Conservation (phyloP, 2,329 filamentous ascomycete species). For the Fusarium algeriense region DNA sequence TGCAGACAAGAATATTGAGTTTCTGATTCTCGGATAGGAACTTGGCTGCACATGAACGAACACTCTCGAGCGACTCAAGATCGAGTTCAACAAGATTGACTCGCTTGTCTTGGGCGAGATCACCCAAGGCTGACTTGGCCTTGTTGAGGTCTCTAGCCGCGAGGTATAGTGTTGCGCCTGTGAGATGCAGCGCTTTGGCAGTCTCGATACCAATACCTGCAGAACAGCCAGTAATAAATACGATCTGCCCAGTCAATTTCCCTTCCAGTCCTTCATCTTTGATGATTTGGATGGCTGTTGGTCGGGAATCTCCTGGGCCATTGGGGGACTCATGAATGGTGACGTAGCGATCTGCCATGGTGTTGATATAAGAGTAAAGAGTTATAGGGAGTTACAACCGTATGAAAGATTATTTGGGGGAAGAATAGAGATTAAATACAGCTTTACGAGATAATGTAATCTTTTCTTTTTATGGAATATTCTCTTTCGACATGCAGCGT, state of each 20-base stretch:
- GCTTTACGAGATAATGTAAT: accelerated
- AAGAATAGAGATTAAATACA: not conserved
- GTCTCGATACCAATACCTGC: not conserved
- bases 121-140: not conserved
- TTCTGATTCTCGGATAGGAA: not conserved
- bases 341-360: conserved; percentile 15
- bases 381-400: accelerated
- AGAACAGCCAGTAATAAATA: not conserved
- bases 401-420: accelerated
- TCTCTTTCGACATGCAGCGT: not conserved
- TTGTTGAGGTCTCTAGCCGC: conserved; percentile 7
- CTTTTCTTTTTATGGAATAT: not conserved
- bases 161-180: conserved; percentile 1
- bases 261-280: not conserved
- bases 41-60: not conserved
- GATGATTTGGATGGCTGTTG: conserved; percentile 5
- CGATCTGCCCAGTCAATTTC: accelerated
- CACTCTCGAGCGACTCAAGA: not conserved
- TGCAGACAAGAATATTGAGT: conserved; percentile 5
- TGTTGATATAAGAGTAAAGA: too few species aligned
- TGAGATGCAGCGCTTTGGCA: conserved; percentile 1
- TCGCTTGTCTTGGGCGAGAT: not conserved
- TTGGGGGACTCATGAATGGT: conserved; percentile 6
- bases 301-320: not conserved
- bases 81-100: conserved; percentile 1